Evolutionary conservation across 345 rosid species (phyloP), one percentile per base, ranked within the genome.

Genomic region (Xanthoceras sorbifolium): DNA sequence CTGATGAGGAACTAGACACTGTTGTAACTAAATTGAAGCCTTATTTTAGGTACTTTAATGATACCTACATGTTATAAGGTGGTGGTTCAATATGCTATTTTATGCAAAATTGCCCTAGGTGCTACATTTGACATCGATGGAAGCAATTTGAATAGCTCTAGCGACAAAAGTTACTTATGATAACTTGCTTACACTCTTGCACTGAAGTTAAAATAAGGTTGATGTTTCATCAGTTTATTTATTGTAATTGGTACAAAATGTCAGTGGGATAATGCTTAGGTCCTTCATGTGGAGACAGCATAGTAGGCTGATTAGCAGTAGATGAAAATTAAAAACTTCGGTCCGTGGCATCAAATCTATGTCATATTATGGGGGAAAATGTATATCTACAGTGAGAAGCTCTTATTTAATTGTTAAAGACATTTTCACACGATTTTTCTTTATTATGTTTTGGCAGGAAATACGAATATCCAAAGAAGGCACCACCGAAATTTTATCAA

Each of bases 1-100:
- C 98, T 61, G 91, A 92, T 77, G 97, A 95, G 44, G 99, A 95
- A 81, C 93, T 90, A 23, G 83, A 90, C 80, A 85, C 93, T 79
- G 84, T 95, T 84, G 86, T 91, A 11, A 85, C 87, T 75, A 95
- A 95, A 85, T 78, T 95, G 85, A 93, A 93, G 90, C 98, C 99
- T 78, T 86, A 89, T 87, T 90, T 93, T 80, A 95, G 97, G 99
- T 92, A 85, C 28, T 44, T 50, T 68, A 29, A 68, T 31, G 64
- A 31, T 72, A 38, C 67, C 48, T 42, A 57, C 22, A 66, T 64
- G 6, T 72, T 52, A 55, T 42, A 46, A 71, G 40, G n/a, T 38
- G 50, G 9, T 54, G 76, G 78, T 52, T 63, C 38, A 50, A 12
- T 29, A 26, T 31, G 40, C 20, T 32, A 42, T 57, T 72, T 25